Conservation (phyloP, 2,329 filamentous ascomycete species). For the Stemphylium beticola region DNA sequence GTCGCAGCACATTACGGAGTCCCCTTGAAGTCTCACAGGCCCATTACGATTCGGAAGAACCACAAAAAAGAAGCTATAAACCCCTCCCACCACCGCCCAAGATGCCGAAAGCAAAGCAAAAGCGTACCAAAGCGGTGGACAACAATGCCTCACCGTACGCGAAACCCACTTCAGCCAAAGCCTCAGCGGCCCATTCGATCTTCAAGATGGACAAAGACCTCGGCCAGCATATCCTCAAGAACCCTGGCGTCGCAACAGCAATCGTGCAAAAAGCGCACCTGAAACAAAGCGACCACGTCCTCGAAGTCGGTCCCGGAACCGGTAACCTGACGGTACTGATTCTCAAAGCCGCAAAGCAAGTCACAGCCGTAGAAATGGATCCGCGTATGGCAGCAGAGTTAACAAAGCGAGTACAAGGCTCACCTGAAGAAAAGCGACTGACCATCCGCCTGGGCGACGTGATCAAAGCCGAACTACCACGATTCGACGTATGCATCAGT, state of each 20-base stretch:
- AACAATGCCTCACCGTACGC: slow-evolving; percentile 53
- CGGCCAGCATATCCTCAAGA: slow-evolving; percentile 91
- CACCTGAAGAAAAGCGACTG: slow-evolving; percentile 75
- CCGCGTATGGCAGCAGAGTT: slow-evolving; percentile 96
- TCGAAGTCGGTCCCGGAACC: slow-evolving; percentile 90
- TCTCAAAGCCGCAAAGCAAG: slow-evolving; percentile 82
- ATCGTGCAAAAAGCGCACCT: slow-evolving; percentile 87
- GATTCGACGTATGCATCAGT: slow-evolving; percentile 80
- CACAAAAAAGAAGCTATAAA: not conserved
- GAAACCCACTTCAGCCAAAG: slow-evolving; percentile 53
- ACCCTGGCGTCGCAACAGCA: slow-evolving; percentile 80
- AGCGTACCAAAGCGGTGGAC: slow-evolving; percentile 38
- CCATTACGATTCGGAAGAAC: not conserved
- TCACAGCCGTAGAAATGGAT: slow-evolving; percentile 89
- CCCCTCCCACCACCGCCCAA: slow-evolving; percentile 16
- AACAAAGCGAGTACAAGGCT: slow-evolving; percentile 91
- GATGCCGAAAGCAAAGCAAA: slow-evolving; percentile 56
- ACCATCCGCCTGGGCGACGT: slow-evolving; percentile 91
- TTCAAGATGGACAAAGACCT: slow-evolving; percentile 97
- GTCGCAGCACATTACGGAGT: not conserved
- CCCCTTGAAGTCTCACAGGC: not conserved
- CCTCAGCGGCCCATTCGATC: slow-evolving; percentile 73
- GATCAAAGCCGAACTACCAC: slow-evolving; percentile 80
- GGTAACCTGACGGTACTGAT: slow-evolving; percentile 91
- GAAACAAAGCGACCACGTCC: slow-evolving; percentile 84